These are phyloP conservation scores for Aureobasidium melanogenum DNA, from an alignment of 2,329 filamentous ascomycete genomes.

Conservation along the genomic window DNA sequence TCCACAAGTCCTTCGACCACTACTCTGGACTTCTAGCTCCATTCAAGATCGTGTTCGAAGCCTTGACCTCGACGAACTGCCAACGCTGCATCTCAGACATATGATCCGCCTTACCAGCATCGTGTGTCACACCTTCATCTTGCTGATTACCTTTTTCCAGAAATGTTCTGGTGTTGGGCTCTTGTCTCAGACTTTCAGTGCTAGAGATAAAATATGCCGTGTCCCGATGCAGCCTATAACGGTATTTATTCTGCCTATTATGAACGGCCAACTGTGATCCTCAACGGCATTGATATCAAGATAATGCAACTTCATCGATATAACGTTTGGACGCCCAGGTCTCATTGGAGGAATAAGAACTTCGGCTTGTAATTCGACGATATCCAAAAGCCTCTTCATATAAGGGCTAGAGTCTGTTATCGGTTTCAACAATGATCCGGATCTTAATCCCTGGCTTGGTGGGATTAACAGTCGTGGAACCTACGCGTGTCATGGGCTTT, in stretches of 20 bases:
- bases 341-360: too few species aligned
- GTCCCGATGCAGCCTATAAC: background rate
- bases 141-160: background rate
- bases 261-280: background rate
- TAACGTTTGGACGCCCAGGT: background rate
- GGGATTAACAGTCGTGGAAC: background rate
- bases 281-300: background rate
- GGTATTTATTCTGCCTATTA: background rate
- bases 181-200: background rate
- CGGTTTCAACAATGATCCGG: background rate
- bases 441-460: background rate
- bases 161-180: background rate
- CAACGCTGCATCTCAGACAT: constrained; percentile 2
- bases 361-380: too few species aligned
- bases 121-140: background rate
- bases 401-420: background rate
- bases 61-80: background rate
- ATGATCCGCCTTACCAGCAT: background rate
- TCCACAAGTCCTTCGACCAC: background rate
- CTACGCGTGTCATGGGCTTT: background rate
- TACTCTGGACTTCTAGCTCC: background rate
- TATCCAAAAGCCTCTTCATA: background rate
- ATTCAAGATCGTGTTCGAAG: background rate
- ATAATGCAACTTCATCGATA: background rate
- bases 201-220: background rate